phyloP scores from a whole-genome alignment of 331 rosid species.

The Spiraea crenata region DNA sequence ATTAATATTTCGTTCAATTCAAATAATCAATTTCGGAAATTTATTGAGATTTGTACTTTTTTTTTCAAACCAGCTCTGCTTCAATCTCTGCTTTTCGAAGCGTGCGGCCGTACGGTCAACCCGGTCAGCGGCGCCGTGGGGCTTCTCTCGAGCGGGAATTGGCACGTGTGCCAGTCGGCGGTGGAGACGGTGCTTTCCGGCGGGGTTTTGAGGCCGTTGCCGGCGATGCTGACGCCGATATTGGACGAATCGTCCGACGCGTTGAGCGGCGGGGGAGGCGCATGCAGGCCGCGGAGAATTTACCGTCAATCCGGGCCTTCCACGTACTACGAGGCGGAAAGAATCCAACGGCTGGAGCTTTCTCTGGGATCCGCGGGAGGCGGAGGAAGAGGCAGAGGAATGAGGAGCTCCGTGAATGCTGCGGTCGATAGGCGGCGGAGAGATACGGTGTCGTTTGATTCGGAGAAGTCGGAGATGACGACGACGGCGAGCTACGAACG shows the following conservation, averaged over 20 bases:
- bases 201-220: conserved; percentile 37
- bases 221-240: conserved; percentile 16
- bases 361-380: conserved; percentile 10
- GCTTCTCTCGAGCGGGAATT: conserved; percentile 51
- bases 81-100: conserved; percentile 69
- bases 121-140: conserved; percentile 77
- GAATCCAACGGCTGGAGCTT: conserved; percentile 9
- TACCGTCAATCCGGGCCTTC: conserved; percentile 10
- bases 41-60: neutral
- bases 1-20: no score
- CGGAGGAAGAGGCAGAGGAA: conserved; percentile 10
- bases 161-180: conserved; percentile 66
- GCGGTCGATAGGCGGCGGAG: conserved; percentile 8
- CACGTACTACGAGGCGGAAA: conserved; percentile 11
- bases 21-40: neutral
- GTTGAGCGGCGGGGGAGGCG: conserved; percentile 3
- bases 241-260: conserved; percentile 25
- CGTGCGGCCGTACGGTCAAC: conserved; percentile 69
- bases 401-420: neutral
- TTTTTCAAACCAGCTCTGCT: conserved; percentile 40
- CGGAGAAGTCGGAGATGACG: conserved; percentile 38
- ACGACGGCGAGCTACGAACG: conserved; percentile 25
- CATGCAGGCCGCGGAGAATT: conserved; percentile 2
- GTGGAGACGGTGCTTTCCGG: conserved; percentile 54
- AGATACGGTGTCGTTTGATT: conserved; percentile 25